Conservation (phyloP, 805 yeast species). For the Saturnispora sanitii region DNA sequence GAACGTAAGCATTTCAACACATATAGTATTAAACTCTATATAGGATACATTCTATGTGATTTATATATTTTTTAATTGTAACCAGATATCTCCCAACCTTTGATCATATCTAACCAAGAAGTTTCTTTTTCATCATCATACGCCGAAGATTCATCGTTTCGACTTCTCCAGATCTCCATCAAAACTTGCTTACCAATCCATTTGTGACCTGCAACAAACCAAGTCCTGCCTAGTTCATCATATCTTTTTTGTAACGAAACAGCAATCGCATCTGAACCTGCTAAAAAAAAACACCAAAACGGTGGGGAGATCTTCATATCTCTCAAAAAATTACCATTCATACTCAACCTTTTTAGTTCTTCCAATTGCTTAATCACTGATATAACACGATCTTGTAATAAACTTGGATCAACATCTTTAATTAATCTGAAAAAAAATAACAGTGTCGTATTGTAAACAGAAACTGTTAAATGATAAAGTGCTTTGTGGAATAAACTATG, state of each 20-base stretch:
- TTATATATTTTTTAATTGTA: slow-evolving; percentile 15
- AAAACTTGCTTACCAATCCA: slow-evolving; percentile 50
- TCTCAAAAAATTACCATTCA: slow-evolving; percentile 14
- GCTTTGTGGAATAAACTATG: slow-evolving; percentile 33
- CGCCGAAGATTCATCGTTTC: slow-evolving; percentile 22
- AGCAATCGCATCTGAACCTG: slow-evolving; percentile 33
- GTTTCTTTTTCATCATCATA: slow-evolving; percentile 20
- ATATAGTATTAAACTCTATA: too few relatives aligned
- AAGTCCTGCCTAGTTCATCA: slow-evolving; percentile 27
- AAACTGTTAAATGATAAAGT: slow-evolving; percentile 29
- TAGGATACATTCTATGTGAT: background rate
- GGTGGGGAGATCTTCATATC: slow-evolving; percentile 29
- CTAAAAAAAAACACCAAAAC: slow-evolving; percentile 40
- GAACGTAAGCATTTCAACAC: background rate
- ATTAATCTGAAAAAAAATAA: slow-evolving; percentile 38
- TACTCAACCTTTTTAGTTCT: slow-evolving; percentile 17
- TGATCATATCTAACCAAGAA: slow-evolving; percentile 45
- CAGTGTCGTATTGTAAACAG: slow-evolving; percentile 35
- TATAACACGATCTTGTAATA: slow-evolving; percentile 29
- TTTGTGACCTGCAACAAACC: slow-evolving; percentile 30
- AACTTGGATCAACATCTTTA: slow-evolving; percentile 30
- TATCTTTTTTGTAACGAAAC: slow-evolving; percentile 24
- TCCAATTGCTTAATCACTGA: slow-evolving; percentile 30
- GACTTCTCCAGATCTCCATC: slow-evolving; percentile 40
- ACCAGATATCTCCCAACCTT: slow-evolving; percentile 41